These are phyloP conservation scores for Dispira parvispora DNA, from an alignment of 192 early-diverging fungal species.

Conservation along the genomic window DNA sequence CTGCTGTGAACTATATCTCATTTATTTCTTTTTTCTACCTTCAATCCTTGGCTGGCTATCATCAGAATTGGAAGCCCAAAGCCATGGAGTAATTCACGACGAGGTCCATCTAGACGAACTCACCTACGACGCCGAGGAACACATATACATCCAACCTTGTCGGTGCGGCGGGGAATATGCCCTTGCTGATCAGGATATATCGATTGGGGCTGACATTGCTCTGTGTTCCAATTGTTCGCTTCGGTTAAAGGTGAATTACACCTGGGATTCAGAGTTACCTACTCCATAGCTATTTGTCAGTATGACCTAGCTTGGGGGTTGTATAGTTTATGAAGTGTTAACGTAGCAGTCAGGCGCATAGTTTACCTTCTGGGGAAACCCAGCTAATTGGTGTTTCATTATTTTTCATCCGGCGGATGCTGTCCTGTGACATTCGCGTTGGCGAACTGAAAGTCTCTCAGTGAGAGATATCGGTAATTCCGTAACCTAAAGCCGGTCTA, in stretches of 20 bases:
- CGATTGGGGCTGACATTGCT: constrained; percentile 30
- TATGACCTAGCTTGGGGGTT: no score
- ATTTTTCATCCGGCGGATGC: no score
- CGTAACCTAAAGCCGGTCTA: no score
- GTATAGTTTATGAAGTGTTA: no score
- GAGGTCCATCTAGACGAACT: constrained; percentile 58
- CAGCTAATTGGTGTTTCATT: no score
- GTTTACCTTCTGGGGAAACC: no score
- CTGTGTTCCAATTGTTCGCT: constrained; percentile 40
- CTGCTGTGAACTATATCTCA: not conserved
- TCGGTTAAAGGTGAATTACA: not conserved
- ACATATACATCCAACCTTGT: constrained; percentile 30
- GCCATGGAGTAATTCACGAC: constrained; percentile 27
- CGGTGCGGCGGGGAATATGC: constrained; percentile 37
- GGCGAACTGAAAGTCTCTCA: no score
- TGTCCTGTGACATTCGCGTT: no score
- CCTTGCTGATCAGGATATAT: constrained; percentile 37
- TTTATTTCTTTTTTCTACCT: not conserved
- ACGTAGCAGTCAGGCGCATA: no score
- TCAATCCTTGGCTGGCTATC: not conserved
- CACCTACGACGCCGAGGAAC: constrained; percentile 27
- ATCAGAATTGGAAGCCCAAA: not conserved
- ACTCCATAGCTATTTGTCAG: no score
- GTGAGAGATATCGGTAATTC: no score
- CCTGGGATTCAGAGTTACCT: no score